Percentiles rank a stretch among this genome's conserved stretches.
Conservation (phyloP, 169 alveolate species). For the Besnoitia besnoiti region DNA sequence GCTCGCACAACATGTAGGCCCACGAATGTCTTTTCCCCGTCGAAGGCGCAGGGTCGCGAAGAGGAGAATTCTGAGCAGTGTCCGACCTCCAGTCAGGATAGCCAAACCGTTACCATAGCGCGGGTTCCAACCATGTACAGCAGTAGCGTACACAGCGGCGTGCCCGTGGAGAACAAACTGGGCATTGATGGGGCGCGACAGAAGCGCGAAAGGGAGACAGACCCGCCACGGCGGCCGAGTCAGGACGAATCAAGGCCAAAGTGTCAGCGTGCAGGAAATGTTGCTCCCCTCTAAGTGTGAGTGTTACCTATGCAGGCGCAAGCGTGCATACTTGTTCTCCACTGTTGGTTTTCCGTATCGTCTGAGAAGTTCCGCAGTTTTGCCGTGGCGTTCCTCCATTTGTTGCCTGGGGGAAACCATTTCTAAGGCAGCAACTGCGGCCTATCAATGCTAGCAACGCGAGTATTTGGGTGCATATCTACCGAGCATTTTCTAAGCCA, state of each 20-base stretch:
- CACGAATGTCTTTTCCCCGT: background rate
- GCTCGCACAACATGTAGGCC: background rate
- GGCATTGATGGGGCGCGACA: background rate
- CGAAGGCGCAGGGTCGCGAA: background rate
- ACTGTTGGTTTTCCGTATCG: no score
- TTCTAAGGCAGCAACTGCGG: background rate
- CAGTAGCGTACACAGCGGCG: background rate
- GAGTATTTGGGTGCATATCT: background rate
- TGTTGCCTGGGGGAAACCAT: background rate
- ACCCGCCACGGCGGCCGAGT: background rate
- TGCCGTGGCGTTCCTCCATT: no score
- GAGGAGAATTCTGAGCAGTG: background rate
- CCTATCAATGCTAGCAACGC: background rate
- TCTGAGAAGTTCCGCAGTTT: no score
- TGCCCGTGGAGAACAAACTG: background rate
- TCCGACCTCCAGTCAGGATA: background rate
- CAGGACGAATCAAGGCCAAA: background rate
- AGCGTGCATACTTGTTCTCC: no score
- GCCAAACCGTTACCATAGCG: no score
- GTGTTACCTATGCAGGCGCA: background rate
- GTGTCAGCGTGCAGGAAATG: background rate
- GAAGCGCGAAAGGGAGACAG: background rate
- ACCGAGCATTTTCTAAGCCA: background rate
- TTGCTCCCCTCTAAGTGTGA: background rate
- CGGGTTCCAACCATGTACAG: no score